phyloP scores from a whole-genome alignment of 805 yeast species.

The Saccharomycopsis sp. region DNA sequence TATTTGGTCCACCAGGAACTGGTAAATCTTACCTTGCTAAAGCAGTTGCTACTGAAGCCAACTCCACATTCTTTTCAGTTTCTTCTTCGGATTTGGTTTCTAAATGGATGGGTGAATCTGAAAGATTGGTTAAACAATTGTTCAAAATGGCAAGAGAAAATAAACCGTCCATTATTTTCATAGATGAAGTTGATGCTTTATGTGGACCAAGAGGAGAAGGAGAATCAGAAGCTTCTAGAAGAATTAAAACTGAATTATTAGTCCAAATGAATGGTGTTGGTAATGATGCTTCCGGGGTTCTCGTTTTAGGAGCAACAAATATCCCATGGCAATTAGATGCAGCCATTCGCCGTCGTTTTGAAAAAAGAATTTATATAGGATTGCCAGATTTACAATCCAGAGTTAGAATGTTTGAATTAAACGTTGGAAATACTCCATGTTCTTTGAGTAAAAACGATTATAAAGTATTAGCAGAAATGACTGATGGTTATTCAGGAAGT shows the following conservation, averaged over 20 bases:
- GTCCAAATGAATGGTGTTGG: conserved; percentile 99
- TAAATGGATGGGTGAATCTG: conserved; percentile 99
- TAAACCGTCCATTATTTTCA: conserved; percentile 91
- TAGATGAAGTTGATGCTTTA: conserved; percentile 95
- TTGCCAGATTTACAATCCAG: conserved; percentile 92
- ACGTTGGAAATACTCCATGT: conserved; percentile 87
- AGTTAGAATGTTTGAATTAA: conserved; percentile 85
- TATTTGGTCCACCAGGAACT: conserved; percentile 95
- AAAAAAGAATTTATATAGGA: conserved; percentile 88
- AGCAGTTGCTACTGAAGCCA: conserved; percentile 98
- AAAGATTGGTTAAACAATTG: conserved; percentile 87
- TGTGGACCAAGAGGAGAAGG: conserved; percentile 99
- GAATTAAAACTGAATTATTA: conserved; percentile 90
- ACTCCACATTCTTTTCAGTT: conserved; percentile 91
- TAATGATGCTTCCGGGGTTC: conserved; percentile 82
- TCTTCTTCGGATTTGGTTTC: conserved; percentile 94
- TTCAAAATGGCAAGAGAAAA: conserved; percentile 94
- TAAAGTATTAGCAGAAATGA: conserved; percentile 76
- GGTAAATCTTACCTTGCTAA: conserved; percentile 96
- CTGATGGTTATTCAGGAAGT: conserved; percentile 96
- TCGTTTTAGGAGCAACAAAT: conserved; percentile 94
- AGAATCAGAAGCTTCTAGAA: conserved; percentile 90
- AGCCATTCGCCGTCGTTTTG: conserved; percentile 94
- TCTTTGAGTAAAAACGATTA: conserved; percentile 63
- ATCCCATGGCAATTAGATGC: conserved; percentile 99